Percentiles rank a stretch among this genome's conserved stretches.
Evolutionary conservation across 306 rosid genomes (phyloP).

Genomic region (Vachellia pachyceras): DNA sequence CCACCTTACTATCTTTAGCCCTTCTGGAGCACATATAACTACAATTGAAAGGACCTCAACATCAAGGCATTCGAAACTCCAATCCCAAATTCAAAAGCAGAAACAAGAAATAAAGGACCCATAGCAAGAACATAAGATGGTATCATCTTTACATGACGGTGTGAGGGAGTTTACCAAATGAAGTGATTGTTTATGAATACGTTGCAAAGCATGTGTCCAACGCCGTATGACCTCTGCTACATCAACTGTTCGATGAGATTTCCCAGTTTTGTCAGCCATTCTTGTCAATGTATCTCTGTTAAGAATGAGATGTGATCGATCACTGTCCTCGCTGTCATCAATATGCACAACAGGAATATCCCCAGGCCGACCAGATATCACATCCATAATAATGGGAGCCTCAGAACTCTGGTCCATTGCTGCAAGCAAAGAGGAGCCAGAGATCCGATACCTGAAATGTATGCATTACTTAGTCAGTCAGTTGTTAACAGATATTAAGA

Average conservation of each 20-base stretch:
- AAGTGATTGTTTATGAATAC: slow-evolving; percentile 98
- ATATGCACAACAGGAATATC: slow-evolving; percentile 51
- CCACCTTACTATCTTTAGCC: no score
- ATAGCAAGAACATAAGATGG: neutral
- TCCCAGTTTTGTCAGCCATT: slow-evolving; percentile 83
- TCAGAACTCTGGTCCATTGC: slow-evolving; percentile 99
- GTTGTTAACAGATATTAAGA: slow-evolving; percentile 29
- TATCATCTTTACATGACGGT: slow-evolving; percentile 28
- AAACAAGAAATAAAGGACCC: neutral
- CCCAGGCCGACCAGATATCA: slow-evolving; percentile 61
- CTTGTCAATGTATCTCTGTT: slow-evolving; percentile 60
- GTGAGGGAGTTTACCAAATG: slow-evolving; percentile 63
- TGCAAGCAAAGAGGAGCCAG: slow-evolving; percentile 98
- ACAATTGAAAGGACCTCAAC: neutral
- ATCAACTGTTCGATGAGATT: slow-evolving; percentile 79
- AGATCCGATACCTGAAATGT: slow-evolving; percentile 86
- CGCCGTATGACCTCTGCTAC: slow-evolving; percentile 97
- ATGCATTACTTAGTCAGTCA: slow-evolving; percentile 36
- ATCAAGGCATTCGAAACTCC: neutral
- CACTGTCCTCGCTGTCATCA: slow-evolving; percentile 73
- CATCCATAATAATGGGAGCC: slow-evolving; percentile 74
- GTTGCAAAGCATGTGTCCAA: slow-evolving; percentile 99
- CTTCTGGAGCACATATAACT: neutral
- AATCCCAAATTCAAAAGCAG: neutral
- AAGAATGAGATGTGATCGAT: slow-evolving; percentile 49